These are phyloP conservation scores for Podaxis carcinomalis DNA, from an alignment of 768 basidiomycete species.

Conservation along the genomic window DNA sequence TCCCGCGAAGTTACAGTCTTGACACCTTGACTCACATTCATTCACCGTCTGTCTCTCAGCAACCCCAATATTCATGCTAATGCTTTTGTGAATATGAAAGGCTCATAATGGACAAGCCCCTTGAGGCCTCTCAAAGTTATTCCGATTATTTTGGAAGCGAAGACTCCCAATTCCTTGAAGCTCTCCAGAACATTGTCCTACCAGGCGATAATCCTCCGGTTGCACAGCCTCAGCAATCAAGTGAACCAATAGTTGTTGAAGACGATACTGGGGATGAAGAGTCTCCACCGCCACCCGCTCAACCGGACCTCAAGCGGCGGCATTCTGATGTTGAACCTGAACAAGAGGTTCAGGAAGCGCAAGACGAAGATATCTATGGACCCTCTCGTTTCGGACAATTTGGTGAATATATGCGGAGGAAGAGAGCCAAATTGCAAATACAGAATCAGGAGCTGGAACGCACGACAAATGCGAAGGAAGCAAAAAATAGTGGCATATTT, in stretches of 20 bases:
- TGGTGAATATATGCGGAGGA: conserved; percentile 87
- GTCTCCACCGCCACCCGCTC: conserved; percentile 33
- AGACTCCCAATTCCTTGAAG: conserved; percentile 48
- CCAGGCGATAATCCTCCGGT: conserved; percentile 40
- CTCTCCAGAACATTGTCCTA: conserved; percentile 38
- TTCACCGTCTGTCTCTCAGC: background rate
- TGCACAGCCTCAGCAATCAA: conserved; percentile 5
- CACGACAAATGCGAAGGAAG: conserved; percentile 12
- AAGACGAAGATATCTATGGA: conserved; percentile 58
- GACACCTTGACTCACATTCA: background rate
- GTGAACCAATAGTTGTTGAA: conserved; percentile 11
- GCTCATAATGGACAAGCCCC: background rate
- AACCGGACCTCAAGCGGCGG: conserved; percentile 38
- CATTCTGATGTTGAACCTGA: conserved; percentile 24
- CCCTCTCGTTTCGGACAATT: conserved; percentile 78
- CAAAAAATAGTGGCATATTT: conserved; percentile 52
- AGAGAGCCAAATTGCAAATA: conserved; percentile 86
- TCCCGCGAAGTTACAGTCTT: too few species aligned
- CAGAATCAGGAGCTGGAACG: conserved; percentile 51
- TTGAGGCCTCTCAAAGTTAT: conserved; percentile 32
- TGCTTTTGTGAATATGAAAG: background rate
- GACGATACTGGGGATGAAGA: conserved; percentile 24
- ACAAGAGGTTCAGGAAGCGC: conserved; percentile 13
- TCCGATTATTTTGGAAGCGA: conserved; percentile 56
- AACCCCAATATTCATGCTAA: background rate